These are phyloP conservation scores for Asterophora lycoperdoides DNA, from an alignment of 768 basidiomycete species.

Conservation along the genomic window DNA sequence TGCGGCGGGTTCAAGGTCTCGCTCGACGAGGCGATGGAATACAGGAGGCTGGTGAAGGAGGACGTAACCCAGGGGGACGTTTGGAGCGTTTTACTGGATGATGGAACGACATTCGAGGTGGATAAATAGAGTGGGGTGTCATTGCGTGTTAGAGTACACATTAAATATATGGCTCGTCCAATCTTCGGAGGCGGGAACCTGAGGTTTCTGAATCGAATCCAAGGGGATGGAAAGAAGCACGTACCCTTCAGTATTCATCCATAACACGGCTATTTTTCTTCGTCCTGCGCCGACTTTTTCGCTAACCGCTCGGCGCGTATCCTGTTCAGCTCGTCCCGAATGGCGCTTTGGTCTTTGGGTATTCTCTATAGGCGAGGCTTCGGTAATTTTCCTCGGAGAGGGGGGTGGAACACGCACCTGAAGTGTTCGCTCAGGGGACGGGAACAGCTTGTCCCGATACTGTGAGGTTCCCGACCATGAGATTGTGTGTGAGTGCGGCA, in stretches of 20 bases:
- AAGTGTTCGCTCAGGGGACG: constrained; percentile 51
- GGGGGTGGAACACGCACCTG: constrained; percentile 33
- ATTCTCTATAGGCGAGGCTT: constrained; percentile 38
- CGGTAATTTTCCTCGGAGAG: not conserved
- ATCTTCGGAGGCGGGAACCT: not conserved
- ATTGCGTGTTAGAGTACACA: not conserved
- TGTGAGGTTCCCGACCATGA: constrained; percentile 21
- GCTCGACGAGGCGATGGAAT: constrained; percentile 47
- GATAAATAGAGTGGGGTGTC: constrained; percentile 13
- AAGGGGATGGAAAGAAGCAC: not conserved
- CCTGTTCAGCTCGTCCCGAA: constrained; percentile 67
- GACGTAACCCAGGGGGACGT: constrained; percentile 24
- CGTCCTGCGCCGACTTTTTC: constrained; percentile 43
- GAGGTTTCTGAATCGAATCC: not conserved
- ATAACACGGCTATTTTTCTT: constrained; percentile 13
- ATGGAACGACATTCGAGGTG: constrained; percentile 33
- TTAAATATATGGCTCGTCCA: not conserved
- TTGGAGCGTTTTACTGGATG: constrained; percentile 39
- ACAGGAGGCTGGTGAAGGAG: constrained; percentile 34
- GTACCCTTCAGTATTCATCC: not conserved
- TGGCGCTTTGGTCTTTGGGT: constrained; percentile 60
- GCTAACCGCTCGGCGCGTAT: constrained; percentile 57
- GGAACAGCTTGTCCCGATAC: constrained; percentile 75
- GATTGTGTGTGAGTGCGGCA: not conserved
- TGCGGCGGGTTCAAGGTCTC: constrained; percentile 73